Evolutionary conservation across 1,284 basidiomycete genomes (phyloP), one percentile per base, ranked within the genome.

Genomic region (Ganoderma meredithae): DNA sequence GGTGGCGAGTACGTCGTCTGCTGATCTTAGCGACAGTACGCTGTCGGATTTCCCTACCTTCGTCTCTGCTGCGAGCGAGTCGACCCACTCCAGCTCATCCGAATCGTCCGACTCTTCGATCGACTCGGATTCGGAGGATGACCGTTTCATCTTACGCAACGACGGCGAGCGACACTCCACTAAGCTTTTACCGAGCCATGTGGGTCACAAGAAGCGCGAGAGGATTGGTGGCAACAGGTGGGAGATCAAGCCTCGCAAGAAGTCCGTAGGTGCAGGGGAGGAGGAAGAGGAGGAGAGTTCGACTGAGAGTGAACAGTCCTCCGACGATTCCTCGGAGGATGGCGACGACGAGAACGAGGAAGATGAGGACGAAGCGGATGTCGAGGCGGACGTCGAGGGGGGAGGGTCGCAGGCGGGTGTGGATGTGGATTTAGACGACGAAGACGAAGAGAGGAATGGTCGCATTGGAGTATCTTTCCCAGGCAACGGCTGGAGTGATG

Each of bases 241-340:
- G 91, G 83, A 91, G 71, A 90, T 91, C 65, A 84, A 85, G 60
- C 85, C 90, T 19, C 84, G 91, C 65, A 89, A 89, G 76, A 87
- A 83, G 74, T 92, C 90, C 72, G 90, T 90, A 17, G 88, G 87
- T 41, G 82, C 83, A 17, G 87, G 84, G 68, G 89, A 90, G 31
- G 72, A 66, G 15, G 78, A 77, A 60, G 79, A 79, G 40, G 56
- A 63, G 12, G 64, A 66, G 10, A 62, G 63, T 58, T 65, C 65
- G 49, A 68, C 67, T 31, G 79, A 78, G 65, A 79, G 73, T 1
- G 83, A 82, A 2, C 83, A 82, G 1, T 70, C 69, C 25, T 76
- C 74, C 53, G 77, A 72, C 33, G 75, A 77, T 43, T 79, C 78
- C 3, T 79, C 87, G 67, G 84, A 85, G 19, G 81, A 83, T 3